Evolutionary conservation across 352 stramenopile species (phyloP), one percentile per base, ranked within the genome.

Genomic region (Phytophthora cajani): DNA sequence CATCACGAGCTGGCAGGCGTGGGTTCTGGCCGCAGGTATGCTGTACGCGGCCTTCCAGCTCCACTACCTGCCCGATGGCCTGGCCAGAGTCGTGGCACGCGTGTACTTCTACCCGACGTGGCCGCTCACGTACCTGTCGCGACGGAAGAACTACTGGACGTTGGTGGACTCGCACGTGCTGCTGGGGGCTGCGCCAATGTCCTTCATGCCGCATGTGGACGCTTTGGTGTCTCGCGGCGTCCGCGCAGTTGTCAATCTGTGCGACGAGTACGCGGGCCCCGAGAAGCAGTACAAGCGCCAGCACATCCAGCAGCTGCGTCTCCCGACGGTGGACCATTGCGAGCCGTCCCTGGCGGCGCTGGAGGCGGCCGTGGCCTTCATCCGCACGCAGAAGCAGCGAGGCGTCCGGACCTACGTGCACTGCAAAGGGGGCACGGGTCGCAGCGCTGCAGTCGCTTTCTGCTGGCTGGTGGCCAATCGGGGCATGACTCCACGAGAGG

Each of bases 331-430:
- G 78, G 90, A 97, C 80, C 89, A 97, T 74, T 88, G 72, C 10
- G 90, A 98, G 67, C 90, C 90, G 19, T 87, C 85, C 2, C 61
- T 96, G 1, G 74, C 74, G 33, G 80, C 88, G 44, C 67, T 97
- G 23, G 68, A 92, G 62, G 74, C 74, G 9, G 91, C 89, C 8
- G 88, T 98, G 32, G 76, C 81, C 14, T 98, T 98, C 63, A 98
- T 98, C 65, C 51, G 93, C 64, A 78, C 95, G 55, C 91, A 98
- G 68, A 80, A 92, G 47, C 69, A 85, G 25, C 75, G 78, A 58
- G 95, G 94, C 23, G 91, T 93, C 38, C 81, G 88, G 32, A 96
- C 98, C n/a, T 98, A 98, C 66, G 94, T 99, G 52, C 97, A 99
- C 73, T 99, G 97, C 84, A 98, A 98, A 78, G 92, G 93, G 38